Base-by-base conservation (phyloP, 169 alveolate species). In the Neospora caninum region DNA sequence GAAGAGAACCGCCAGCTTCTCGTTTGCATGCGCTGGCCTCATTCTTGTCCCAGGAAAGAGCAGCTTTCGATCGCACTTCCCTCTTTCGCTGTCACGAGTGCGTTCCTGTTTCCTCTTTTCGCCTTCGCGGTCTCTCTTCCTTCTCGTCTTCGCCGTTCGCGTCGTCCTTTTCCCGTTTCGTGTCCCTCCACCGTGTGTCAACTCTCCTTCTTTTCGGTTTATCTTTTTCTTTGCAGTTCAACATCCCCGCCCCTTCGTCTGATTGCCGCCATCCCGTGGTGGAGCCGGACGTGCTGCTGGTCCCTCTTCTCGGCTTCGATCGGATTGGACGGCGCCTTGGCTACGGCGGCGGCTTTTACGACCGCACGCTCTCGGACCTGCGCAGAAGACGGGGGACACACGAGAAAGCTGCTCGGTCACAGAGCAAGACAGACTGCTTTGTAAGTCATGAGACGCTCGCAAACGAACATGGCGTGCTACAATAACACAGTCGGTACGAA, bases 321-420 rank as follows among this genome's bases (percentile, higher is more conserved):
- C 39, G 43, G 16, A 2, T 34, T 13, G 84, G 84, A 6, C 39
- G 43, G 27, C 39, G 84, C 7, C 39, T 73, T 2, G 84, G 84
- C 84, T 73, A 73, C 84, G 84, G 84, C 84, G 43, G 84, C 45
- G 84, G 84, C 43, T 73, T 7, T n/a, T 73, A 73, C 84, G 84
- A 73, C 43, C 45, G 49, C 45, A 36, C 84, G 39, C 39, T 73
- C 4, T 22, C 9, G 25, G 39, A 31, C 45, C 84, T 73, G 49
- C 84, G 84, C 41, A 73, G 84, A 16, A 13, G 49, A n/a, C 9
- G 84, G 16, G 43, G 49, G 25, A 18, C 42, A 4, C 18, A 16
- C 73, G 73, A 22, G 16, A 53, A 53, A 18, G 0, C 73, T 4
- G 7, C 73, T 64, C 73, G 73, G 34, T 13, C n/a, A 16, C 4